Evolutionary conservation across 495 filamentous ascomycete genomes (phyloP), one percentile per base, ranked within the genome.

Genomic region (Chaetomidium leptoderma): DNA sequence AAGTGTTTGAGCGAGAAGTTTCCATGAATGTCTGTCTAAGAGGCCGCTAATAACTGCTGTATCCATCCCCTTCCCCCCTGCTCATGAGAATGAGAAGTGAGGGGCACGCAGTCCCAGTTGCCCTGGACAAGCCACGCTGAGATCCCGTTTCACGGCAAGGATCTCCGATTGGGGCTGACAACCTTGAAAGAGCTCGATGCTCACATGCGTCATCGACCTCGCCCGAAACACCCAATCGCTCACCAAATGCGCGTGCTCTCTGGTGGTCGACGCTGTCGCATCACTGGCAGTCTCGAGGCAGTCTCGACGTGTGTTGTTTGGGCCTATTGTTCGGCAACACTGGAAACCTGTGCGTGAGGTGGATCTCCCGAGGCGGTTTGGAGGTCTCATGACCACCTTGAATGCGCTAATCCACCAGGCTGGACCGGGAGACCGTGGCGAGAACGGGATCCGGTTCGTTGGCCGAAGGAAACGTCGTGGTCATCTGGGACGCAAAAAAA

Each of bases 361-460:
- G 61, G 64, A 64, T 59, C 61, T 49, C 50, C 33, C 43, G 35
- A 48, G 32, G 42, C 42, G 54, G 57, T 63, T 55, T 51, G 57
- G 39, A 68, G 65, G 68, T 70, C 68, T 40, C 62, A 64, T 63
- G 68, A 70, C 63, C 63, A 43, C 33, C 53, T 55, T 46, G 44
- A 27, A 53, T 57, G 45, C 63, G 63, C 68, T 68, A 68, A 60
- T 49, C 53, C 47, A 46, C 50, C 42, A 6, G 52, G 30, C 32
- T 61, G 30, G 51, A 65, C 52, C 60, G 49, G 60, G 43, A 66
- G 55, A 62, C 58, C 60, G 58, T 61, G 62, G 62, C 55, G 44
- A 51, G 55, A 39, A 36, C 42, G 26, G 42, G 47, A 46, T 51
- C 47, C 57, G 50, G 35, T 46, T 60, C 35, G n/a, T 40, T 55